Conservation (phyloP, 1,284 basidiomycete genomes). For the Tetrapyrgos nigripes region DNA sequence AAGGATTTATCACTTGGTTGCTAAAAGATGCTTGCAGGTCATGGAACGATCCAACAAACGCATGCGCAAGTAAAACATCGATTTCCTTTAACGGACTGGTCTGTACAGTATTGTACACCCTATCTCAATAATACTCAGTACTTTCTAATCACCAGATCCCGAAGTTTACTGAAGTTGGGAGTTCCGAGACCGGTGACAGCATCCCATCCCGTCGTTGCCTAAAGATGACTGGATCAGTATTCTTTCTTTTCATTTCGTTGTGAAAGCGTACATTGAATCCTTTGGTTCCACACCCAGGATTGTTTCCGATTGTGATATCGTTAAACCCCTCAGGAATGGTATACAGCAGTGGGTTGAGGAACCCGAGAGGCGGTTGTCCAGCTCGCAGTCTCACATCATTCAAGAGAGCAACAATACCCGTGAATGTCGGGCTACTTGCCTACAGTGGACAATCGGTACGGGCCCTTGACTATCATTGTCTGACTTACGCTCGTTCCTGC, state of each 20-base stretch:
- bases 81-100: background rate
- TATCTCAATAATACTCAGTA: background rate
- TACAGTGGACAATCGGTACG: slow-evolving; percentile 53
- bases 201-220: slow-evolving; percentile 17
- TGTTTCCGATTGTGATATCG: slow-evolving; percentile 59
- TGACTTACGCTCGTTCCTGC: slow-evolving; percentile 9
- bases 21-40: slow-evolving; percentile 67
- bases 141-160: slow-evolving; percentile 10
- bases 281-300: slow-evolving; percentile 59
- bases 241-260: too few species aligned
- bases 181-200: slow-evolving; percentile 16
- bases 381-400: slow-evolving; percentile 62
- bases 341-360: slow-evolving; percentile 68
- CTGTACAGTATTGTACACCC: background rate
- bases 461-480: background rate
- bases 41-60: slow-evolving; percentile 90
- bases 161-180: slow-evolving; percentile 27
- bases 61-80: slow-evolving; percentile 66
- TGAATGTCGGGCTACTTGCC: slow-evolving; percentile 54
- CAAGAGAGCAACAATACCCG: slow-evolving; percentile 59
- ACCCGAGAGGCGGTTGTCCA: slow-evolving; percentile 55
- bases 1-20: too few species aligned
- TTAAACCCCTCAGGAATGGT: slow-evolving; percentile 45
- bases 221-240: too few species aligned
- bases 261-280: too few species aligned